Percentiles rank a stretch among this genome's conserved stretches.
phyloP scores from a whole-genome alignment of 768 basidiomycete species.

The Kwoniella heveanensis region DNA sequence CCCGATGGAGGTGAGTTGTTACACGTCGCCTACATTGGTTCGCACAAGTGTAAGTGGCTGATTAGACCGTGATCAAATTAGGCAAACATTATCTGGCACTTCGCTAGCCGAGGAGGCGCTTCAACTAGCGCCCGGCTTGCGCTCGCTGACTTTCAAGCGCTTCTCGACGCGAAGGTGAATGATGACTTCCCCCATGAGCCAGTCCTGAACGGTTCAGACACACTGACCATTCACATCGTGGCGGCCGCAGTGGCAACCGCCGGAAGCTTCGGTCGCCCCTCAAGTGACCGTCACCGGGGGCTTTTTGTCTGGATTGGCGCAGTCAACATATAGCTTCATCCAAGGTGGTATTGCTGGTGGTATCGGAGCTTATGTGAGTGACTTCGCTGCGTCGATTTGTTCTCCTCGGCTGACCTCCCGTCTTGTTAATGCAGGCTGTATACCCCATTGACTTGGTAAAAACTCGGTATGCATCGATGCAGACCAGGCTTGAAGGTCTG shows the following conservation, averaged over 20 bases:
- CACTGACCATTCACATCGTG: too few species aligned
- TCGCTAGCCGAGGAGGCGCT: slow-evolving; percentile 77
- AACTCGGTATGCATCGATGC: slow-evolving; percentile 36
- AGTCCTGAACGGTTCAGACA: too few species aligned
- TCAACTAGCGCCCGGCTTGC: slow-evolving; percentile 67
- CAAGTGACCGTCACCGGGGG: slow-evolving; percentile 19
- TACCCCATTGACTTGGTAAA: slow-evolving; percentile 75
- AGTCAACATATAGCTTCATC: slow-evolving; percentile 81
- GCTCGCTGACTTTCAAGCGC: slow-evolving; percentile 84
- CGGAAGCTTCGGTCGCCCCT: slow-evolving; percentile 27
- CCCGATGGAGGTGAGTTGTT: slow-evolving; percentile 98
- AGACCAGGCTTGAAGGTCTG: background rate
- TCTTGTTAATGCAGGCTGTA: slow-evolving; percentile 62
- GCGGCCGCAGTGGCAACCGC: slow-evolving; percentile 48
- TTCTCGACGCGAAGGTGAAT: slow-evolving; percentile 74
- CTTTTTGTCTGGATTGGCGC: slow-evolving; percentile 63
- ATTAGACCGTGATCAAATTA: slow-evolving; percentile 2
- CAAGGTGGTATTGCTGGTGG: slow-evolving; percentile 89
- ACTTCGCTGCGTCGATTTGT: background rate
- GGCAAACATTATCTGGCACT: slow-evolving; percentile 87
- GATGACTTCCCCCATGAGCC: background rate
- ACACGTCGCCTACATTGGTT: too few species aligned
- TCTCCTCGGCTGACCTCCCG: background rate
- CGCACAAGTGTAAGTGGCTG: too few species aligned
- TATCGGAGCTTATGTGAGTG: slow-evolving; percentile 80